phyloP scores from a whole-genome alignment of 2,329 filamentous ascomycete genomes.

The Alternaria tenuissima region DNA sequence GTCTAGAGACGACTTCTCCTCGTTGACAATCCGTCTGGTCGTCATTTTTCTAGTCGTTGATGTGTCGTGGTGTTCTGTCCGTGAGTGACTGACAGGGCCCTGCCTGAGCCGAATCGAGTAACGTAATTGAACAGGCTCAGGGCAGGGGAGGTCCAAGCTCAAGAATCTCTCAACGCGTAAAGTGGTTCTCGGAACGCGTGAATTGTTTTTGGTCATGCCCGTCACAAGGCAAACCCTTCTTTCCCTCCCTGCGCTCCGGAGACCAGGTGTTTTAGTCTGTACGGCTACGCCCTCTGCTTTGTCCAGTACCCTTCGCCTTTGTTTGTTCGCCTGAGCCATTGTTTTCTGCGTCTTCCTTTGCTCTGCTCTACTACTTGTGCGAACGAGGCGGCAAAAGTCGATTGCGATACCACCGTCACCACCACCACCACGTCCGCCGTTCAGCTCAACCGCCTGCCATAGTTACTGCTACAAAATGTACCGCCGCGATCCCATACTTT shows the following conservation, averaged over 20 bases:
- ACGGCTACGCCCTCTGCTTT: conserved; percentile 24
- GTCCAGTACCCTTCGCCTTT: conserved; percentile 20
- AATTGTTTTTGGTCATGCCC: conserved; percentile 26
- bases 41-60: conserved; percentile 63
- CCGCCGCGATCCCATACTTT: conserved; percentile 43
- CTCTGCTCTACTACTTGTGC: conserved; percentile 5
- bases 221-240: conserved; percentile 15
- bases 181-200: conserved; percentile 15
- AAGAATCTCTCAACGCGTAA: conserved; percentile 18
- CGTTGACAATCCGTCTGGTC: conserved; percentile 70
- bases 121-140: conserved; percentile 20
- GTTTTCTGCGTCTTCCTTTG: conserved; percentile 9
- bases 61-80: conserved; percentile 5
- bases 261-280: not conserved
- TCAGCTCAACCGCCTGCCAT: not conserved
- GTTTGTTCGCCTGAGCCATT: conserved; percentile 17
- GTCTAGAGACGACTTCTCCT: conserved; percentile 71
- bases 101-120: conserved; percentile 17
- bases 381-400: conserved; percentile 8
- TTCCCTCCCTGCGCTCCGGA: conserved; percentile 8
- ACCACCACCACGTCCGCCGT: not conserved
- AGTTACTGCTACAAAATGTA: conserved; percentile 37
- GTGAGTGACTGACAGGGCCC: conserved; percentile 1
- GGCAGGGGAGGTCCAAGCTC: conserved; percentile 22
- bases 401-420: not conserved